These are phyloP conservation scores for Fusarium floridanum DNA, from an alignment of 2,329 filamentous ascomycete species.

Conservation along the genomic window DNA sequence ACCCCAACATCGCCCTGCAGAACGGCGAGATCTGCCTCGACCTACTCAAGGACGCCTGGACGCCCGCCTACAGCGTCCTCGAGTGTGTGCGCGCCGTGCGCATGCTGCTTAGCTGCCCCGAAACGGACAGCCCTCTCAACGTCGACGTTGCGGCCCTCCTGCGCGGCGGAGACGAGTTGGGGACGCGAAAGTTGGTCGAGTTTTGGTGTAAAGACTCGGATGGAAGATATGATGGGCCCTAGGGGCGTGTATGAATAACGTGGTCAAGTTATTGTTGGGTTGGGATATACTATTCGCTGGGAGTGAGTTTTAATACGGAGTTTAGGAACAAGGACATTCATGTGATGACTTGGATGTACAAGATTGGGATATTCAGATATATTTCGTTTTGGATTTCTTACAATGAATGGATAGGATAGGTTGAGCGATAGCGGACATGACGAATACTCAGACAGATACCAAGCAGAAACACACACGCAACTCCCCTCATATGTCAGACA, in stretches of 20 bases:
- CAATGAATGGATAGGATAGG: conserved; percentile 2
- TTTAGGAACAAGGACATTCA: conserved; percentile 25
- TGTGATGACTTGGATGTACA: conserved; percentile 12
- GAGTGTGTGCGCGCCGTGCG: conserved; percentile 80
- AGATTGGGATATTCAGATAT: conserved; percentile 24
- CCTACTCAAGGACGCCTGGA: conserved; percentile 83
- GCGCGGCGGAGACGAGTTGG: conserved; percentile 75
- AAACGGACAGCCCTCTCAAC: conserved; percentile 81
- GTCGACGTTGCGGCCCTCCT: conserved; percentile 81
- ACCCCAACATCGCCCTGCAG: conserved; percentile 79
- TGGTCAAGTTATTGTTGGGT: not conserved
- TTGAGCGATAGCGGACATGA: conserved; percentile 27
- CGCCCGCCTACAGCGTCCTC: conserved; percentile 85
- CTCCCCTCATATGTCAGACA: not conserved
- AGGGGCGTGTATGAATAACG: not conserved
- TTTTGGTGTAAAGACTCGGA: conserved; percentile 69
- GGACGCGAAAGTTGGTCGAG: conserved; percentile 77
- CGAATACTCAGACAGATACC: conserved; percentile 20
- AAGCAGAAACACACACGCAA: conserved; percentile 12
- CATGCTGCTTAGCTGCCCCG: conserved; percentile 73
- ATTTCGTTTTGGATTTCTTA: conserved; percentile 6
- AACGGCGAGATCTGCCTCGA: conserved; percentile 96
- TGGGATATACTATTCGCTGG: not conserved
- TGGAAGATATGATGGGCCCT: conserved; percentile 54
- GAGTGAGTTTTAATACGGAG: conserved; percentile 25